phyloP scores from a whole-genome alignment of 2,329 filamentous ascomycete genomes.

The Verticillium klebahnii region DNA sequence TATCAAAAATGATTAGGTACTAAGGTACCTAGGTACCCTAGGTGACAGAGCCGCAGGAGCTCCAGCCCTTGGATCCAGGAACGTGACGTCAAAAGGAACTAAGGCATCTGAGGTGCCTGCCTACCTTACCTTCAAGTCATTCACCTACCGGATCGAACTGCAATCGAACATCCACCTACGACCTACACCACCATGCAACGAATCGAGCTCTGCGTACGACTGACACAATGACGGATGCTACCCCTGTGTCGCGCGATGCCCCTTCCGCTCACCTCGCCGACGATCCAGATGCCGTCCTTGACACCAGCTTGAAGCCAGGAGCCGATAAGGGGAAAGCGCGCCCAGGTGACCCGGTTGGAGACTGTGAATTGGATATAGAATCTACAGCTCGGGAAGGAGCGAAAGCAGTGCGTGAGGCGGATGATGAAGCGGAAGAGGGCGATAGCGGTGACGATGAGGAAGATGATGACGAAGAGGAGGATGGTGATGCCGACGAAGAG shows the following conservation, averaged over 20 bases:
- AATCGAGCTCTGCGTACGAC: not conserved
- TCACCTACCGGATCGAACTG: not conserved
- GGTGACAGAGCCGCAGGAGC: too few species aligned
- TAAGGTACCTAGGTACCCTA: too few species aligned
- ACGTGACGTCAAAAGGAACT: slow-evolving; percentile 3
- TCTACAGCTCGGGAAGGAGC: slow-evolving; percentile 10
- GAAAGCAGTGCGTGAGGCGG: slow-evolving; percentile 10
- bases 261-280: slow-evolving; percentile 3
- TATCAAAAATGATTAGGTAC: too few species aligned
- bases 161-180: not conserved
- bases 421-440: not conserved
- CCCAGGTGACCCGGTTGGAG: slow-evolving; percentile 9
- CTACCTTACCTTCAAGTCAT: not conserved
- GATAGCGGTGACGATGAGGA: slow-evolving; percentile 15
- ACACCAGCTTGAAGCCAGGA: not conserved
- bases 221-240: not conserved
- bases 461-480: slow-evolving; percentile 10
- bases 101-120: not conserved
- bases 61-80: not conserved
- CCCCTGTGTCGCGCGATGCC: slow-evolving; percentile 1
- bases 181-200: not conserved
- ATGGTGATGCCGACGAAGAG: slow-evolving; percentile 18
- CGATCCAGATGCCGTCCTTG: slow-evolving; percentile 15
- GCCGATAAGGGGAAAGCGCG: not conserved
- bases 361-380: slow-evolving; percentile 8